A percentile compares a stretch with the other conserved stretches of the same genome.
Evolutionary conservation across 495 filamentous ascomycete species (phyloP).

Genomic region (Hapsidospora chrysogenum): DNA sequence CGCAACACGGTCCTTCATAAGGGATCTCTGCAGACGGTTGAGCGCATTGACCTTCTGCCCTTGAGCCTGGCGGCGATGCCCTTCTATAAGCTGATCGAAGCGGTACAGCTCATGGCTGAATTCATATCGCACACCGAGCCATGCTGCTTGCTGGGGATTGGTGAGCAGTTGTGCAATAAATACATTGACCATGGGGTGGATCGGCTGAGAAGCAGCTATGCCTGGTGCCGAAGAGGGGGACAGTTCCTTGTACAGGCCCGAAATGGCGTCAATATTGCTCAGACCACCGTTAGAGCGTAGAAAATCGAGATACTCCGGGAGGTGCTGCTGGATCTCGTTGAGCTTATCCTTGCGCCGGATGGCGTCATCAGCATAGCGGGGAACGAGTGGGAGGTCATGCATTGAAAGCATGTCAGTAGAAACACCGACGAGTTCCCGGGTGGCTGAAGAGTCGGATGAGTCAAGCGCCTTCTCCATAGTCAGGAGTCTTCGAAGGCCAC

Average conservation of each 20-base stretch:
- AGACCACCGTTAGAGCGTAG: not conserved
- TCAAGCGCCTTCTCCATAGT: not conserved
- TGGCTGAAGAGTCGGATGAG: not conserved
- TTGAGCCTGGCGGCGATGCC: constrained; percentile 15
- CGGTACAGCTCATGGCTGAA: not conserved
- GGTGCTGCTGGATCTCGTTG: not conserved
- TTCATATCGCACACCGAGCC: not conserved
- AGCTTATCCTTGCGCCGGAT: too few relatives aligned
- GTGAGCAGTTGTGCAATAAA: constrained; percentile 25
- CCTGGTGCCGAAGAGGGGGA: not conserved
- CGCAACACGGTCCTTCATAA: constrained; percentile 37
- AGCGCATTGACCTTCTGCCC: constrained; percentile 41
- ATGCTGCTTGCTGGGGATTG: not conserved
- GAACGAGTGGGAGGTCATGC: constrained; percentile 26
- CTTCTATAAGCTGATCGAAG: constrained; percentile 8
- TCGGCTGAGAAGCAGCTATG: constrained; percentile 19
- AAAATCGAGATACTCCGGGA: constrained; percentile 1
- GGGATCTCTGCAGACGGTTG: constrained; percentile 53
- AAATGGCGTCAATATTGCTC: not conserved
- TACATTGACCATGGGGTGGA: constrained; percentile 51
- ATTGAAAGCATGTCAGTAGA: constrained; percentile 39
- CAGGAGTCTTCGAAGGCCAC: constrained; percentile 19
- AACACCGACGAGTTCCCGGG: constrained; percentile 5
- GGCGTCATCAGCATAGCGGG: constrained; percentile 16
- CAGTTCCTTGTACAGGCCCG: not conserved